Evolutionary conservation across 352 stramenopile genomes (phyloP).

Genomic region (Globisporangium lucens): DNA sequence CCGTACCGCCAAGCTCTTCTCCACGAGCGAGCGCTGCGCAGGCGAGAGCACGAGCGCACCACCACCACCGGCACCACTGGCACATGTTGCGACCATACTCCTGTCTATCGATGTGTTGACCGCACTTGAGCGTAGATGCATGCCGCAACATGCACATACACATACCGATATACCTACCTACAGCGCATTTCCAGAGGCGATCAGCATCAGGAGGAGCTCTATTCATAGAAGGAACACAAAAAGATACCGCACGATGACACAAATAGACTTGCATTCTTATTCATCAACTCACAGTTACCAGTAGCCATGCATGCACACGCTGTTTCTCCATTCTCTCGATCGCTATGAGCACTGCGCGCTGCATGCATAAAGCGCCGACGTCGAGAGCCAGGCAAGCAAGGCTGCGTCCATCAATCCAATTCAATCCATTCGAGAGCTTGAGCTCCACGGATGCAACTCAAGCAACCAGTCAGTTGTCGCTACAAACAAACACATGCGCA

Average conservation of each 20-base stretch:
- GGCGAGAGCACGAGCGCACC: conserved; percentile 38
- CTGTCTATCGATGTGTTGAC: not conserved
- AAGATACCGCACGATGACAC: not conserved
- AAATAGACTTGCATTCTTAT: conserved; percentile 7
- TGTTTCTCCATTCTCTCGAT: not conserved
- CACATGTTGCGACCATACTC: conserved; percentile 11
- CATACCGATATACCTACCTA: not conserved
- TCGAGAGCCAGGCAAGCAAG: not conserved
- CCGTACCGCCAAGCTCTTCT: conserved; percentile 47
- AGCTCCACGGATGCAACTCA: not conserved
- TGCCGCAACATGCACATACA: not conserved
- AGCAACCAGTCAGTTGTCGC: not conserved
- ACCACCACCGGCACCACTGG: not conserved
- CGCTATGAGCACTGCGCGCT: not conserved
- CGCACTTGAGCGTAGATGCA: not conserved
- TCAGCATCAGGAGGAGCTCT: not conserved
- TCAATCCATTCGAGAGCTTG: not conserved
- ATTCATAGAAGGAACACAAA: not conserved
- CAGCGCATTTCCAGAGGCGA: not conserved
- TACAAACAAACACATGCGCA: not conserved
- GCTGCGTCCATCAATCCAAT: not conserved
- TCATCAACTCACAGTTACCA: not conserved
- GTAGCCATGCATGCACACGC: not conserved
- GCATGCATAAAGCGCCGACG: not conserved
- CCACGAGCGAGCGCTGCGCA: conserved; percentile 45